Conservation (phyloP, 1,284 basidiomycete genomes). For the Paramarasmius palmivorus region DNA sequence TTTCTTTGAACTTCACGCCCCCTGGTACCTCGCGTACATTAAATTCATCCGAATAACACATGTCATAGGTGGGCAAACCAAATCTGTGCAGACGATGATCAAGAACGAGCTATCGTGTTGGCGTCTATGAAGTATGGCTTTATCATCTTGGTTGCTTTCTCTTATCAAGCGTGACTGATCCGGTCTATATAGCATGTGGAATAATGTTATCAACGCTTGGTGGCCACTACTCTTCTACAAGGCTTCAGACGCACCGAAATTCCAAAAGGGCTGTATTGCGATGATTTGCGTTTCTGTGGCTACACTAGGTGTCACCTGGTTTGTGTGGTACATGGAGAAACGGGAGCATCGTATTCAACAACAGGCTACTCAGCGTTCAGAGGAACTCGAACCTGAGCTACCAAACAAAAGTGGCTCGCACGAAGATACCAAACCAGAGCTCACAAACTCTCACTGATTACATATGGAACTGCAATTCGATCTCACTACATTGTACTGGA, state of each 20-base stretch:
- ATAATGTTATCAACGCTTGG: conserved; percentile 70
- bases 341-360: conserved; percentile 30
- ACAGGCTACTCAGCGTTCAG: not conserved
- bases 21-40: not conserved
- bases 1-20: not conserved
- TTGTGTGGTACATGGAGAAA: conserved; percentile 58
- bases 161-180: not conserved
- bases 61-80: conserved; percentile 75
- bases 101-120: conserved; percentile 65
- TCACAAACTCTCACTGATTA: too few species aligned
- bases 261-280: conserved; percentile 65
- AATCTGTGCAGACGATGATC: conserved; percentile 66
- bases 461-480: too few species aligned
- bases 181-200: conserved; percentile 57
- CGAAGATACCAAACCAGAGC: not conserved
- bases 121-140: conserved; percentile 66
- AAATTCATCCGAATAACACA: conserved; percentile 6
- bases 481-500: too few species aligned
- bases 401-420: not conserved
- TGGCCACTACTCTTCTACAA: conserved; percentile 70
- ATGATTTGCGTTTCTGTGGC: conserved; percentile 60
- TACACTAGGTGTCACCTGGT: conserved; percentile 54
- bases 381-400: not conserved
- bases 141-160: conserved; percentile 1
- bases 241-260: conserved; percentile 64